phyloP scores from a whole-genome alignment of 768 basidiomycete genomes.

The Scleroderma citrinum region DNA sequence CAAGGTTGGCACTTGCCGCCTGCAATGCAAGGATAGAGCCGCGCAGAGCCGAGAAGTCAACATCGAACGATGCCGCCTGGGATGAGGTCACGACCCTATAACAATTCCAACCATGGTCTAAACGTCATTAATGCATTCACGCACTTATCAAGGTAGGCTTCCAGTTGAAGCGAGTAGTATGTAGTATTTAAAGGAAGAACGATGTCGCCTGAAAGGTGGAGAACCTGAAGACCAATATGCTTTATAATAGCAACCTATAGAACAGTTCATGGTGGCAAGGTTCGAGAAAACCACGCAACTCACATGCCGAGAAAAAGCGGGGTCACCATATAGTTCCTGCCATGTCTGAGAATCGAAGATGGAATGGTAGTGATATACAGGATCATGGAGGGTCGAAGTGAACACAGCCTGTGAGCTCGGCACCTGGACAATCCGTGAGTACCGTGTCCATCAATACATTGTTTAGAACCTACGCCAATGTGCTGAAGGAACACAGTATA shows the following conservation, averaged over 20 bases:
- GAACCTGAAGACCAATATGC: conserved; percentile 46
- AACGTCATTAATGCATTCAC: conserved; percentile 7
- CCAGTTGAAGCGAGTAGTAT: conserved; percentile 54
- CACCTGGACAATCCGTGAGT: conserved; percentile 3
- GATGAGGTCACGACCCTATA: conserved; percentile 27
- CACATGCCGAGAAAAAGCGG: conserved; percentile 55
- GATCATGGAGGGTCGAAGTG: conserved; percentile 32
- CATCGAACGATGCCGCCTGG: conserved; percentile 17
- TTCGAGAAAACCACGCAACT: conserved; percentile 5
- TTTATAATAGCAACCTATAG: conserved; percentile 53
- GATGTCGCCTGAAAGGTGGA: conserved; percentile 50
- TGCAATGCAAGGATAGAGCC: conserved; percentile 42
- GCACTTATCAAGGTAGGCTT: conserved; percentile 47
- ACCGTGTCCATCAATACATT: neutral
- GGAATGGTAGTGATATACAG: conserved; percentile 58
- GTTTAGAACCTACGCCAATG: conserved; percentile 36
- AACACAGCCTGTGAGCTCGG: conserved; percentile 34
- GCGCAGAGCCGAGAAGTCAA: conserved; percentile 39
- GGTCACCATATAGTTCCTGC: conserved; percentile 61
- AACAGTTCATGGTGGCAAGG: neutral
- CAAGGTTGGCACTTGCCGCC: conserved; percentile 45
- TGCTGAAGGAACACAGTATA: conserved; percentile 60
- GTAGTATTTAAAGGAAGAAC: conserved; percentile 66
- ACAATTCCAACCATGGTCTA: neutral
- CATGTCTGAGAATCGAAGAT: conserved; percentile 55